Evolutionary conservation across 164 flowering plant species (phyloP).

Genomic region (Berberis thunbergii): DNA sequence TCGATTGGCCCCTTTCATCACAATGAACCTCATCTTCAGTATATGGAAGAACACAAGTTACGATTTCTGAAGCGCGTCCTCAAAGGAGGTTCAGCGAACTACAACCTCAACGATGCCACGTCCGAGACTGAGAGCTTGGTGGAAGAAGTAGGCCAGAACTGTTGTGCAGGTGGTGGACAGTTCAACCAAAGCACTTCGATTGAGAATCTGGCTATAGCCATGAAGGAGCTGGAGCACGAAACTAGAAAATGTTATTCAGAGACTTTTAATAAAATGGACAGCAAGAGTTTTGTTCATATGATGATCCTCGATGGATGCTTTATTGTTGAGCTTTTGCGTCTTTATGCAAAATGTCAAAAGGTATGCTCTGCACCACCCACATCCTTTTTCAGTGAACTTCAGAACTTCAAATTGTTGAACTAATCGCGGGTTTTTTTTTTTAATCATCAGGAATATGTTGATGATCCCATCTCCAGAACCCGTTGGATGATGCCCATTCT

Average conservation of each 20-base stretch:
- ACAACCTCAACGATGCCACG: background rate
- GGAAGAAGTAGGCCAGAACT: too few relatives aligned
- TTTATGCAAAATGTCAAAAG: background rate
- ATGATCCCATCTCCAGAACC: slow-evolving; percentile 16
- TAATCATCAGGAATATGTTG: slow-evolving; percentile 1
- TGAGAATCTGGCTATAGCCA: slow-evolving; percentile 8
- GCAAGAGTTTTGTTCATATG: slow-evolving; percentile 16
- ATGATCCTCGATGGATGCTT: slow-evolving; percentile 28
- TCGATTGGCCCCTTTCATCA: slow-evolving; percentile 10
- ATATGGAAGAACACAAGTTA: slow-evolving; percentile 22
- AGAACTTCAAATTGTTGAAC: background rate
- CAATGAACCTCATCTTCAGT: background rate
- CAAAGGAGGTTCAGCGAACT: background rate
- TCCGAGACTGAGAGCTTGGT: background rate
- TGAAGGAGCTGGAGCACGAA: slow-evolving; percentile 9
- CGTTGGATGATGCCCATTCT: slow-evolving; percentile 27
- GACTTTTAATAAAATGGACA: background rate
- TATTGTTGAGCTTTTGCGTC: slow-evolving; percentile 17
- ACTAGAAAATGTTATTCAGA: slow-evolving; percentile 14
- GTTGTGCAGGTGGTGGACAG: too few relatives aligned
- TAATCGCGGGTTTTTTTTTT: background rate
- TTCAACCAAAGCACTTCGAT: background rate
- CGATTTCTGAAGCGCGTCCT: slow-evolving; percentile 15
- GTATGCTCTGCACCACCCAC: background rate
- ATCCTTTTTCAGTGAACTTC: background rate